These are phyloP conservation scores for Rosa chinensis DNA, from an alignment of 306 rosid genomes.

Conservation along the genomic window DNA sequence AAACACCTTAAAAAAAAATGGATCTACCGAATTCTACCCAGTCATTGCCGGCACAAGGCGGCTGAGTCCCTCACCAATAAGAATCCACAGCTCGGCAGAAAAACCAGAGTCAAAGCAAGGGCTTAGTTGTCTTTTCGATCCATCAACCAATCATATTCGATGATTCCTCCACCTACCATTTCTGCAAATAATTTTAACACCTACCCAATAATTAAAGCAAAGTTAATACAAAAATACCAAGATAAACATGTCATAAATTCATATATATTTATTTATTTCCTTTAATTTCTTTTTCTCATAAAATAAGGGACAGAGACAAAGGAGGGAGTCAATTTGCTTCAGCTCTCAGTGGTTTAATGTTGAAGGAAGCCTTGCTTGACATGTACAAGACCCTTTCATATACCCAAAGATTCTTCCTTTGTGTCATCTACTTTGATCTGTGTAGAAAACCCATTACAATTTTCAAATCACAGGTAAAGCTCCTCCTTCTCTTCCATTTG, in stretches of 20 bases:
- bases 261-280: neutral
- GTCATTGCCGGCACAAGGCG: neutral
- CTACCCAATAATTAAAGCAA: neutral
- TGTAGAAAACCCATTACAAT: neutral
- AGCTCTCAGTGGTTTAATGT: slow-evolving; percentile 34
- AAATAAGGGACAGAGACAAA: neutral
- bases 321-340: slow-evolving; percentile 33
- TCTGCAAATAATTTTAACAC: neutral
- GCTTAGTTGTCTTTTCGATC: neutral
- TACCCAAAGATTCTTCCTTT: slow-evolving; percentile 22
- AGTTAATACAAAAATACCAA: neutral
- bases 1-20: too few species aligned
- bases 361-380: slow-evolving; percentile 44
- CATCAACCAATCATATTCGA: neutral
- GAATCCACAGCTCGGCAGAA: neutral
- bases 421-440: slow-evolving; percentile 31
- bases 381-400: slow-evolving; percentile 26
- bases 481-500: slow-evolving; percentile 14
- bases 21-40: too few species aligned
- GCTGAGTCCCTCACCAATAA: neutral
- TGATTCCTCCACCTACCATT: neutral
- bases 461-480: slow-evolving; percentile 39
- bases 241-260: neutral
- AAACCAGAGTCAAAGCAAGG: slow-evolving; percentile 24
- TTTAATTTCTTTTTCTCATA: neutral